phyloP scores from a whole-genome alignment of 306 rosid species.

The Quercus bicolor region DNA sequence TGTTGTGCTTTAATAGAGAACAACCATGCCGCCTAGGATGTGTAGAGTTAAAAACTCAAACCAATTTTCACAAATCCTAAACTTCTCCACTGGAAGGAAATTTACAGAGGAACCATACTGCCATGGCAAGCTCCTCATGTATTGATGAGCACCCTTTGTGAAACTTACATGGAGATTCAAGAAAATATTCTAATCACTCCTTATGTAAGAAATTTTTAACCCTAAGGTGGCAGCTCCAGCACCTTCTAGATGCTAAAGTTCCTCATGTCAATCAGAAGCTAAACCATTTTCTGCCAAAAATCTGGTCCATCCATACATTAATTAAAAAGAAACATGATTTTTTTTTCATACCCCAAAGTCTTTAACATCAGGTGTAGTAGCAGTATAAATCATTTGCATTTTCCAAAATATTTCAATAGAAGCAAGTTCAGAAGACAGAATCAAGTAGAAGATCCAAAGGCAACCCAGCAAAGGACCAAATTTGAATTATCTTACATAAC shows the following conservation, averaged over 20 bases:
- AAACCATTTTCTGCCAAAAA: not conserved
- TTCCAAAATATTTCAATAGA: not conserved
- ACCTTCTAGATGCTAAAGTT: not conserved
- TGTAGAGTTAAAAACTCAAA: conserved; percentile 7
- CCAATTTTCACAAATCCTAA: not conserved
- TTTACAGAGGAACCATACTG: too few relatives aligned
- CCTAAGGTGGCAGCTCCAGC: too few relatives aligned
- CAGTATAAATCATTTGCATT: not conserved
- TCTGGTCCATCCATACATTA: not conserved
- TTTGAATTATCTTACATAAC: not conserved
- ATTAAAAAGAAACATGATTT: not conserved
- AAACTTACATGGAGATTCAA: too few relatives aligned
- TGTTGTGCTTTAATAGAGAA: conserved; percentile 13
- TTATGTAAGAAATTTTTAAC: too few relatives aligned
- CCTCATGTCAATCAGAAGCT: not conserved
- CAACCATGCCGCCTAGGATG: conserved; percentile 3
- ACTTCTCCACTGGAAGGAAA: too few relatives aligned
- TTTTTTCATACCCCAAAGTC: not conserved
- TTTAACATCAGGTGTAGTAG: not conserved
- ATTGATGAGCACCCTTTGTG: too few relatives aligned
- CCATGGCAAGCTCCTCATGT: too few relatives aligned
- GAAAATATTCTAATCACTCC: too few relatives aligned
- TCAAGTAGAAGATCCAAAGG: not conserved
- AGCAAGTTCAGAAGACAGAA: not conserved
- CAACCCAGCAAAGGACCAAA: too few relatives aligned